A percentile compares a stretch with the other conserved stretches of the same genome.
Evolutionary conservation across 2,329 filamentous ascomycete genomes (phyloP).

Genomic region (Septoria petroselini): DNA sequence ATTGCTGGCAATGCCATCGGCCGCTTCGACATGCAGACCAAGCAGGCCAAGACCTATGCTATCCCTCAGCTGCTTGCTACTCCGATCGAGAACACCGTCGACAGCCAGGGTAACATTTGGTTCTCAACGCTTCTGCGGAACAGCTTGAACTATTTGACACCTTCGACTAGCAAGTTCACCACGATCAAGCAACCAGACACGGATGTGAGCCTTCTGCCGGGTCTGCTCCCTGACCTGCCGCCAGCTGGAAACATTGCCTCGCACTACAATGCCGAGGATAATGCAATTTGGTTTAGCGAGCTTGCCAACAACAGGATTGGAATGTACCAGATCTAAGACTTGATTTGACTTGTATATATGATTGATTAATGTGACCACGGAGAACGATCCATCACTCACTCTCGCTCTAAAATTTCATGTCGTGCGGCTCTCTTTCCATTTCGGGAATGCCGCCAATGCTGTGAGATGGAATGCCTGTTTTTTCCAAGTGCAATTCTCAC

Average conservation of each 20-base stretch:
- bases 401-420: no score
- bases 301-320: constrained; percentile 24
- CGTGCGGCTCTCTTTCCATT: no score
- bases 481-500: no score
- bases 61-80: constrained; percentile 23
- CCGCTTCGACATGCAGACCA: constrained; percentile 26
- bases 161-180: constrained; percentile 22
- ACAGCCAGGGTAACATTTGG: constrained; percentile 26
- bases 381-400: no score
- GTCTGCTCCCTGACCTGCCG: constrained; percentile 20
- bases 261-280: constrained; percentile 22
- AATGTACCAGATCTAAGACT: constrained; percentile 16
- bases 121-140: constrained; percentile 23
- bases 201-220: constrained; percentile 15
- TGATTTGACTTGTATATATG: background rate
- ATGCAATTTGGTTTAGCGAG: constrained; percentile 26
- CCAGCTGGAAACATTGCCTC: constrained; percentile 24
- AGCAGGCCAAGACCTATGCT: constrained; percentile 17
- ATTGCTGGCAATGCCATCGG: constrained; percentile 26
- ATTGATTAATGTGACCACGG: background rate
- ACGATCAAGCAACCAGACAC: constrained; percentile 21
- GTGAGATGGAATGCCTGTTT: no score
- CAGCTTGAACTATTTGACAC: constrained; percentile 25
- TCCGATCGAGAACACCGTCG: constrained; percentile 25
- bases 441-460: no score